These are phyloP conservation scores for Crucihimalaya himalaica DNA, from an alignment of 345 rosid genomes.

Conservation along the genomic window DNA sequence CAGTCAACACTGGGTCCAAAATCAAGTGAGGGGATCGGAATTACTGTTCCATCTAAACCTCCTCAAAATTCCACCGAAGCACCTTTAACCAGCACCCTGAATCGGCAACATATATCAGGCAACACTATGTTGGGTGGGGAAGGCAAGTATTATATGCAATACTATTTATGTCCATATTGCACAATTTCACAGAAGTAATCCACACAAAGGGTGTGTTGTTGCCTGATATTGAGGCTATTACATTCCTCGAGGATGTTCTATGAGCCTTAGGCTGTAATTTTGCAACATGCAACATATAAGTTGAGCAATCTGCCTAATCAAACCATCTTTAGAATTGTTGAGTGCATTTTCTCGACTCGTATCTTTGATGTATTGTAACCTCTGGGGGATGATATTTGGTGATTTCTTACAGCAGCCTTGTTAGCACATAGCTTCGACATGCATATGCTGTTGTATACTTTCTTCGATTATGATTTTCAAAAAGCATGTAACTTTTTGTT, in stretches of 20 bases:
- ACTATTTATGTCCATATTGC: conserved; percentile 17
- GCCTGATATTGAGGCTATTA: background rate
- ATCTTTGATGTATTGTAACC: background rate
- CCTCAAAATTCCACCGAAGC: conserved; percentile 48
- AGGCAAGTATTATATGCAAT: conserved; percentile 52
- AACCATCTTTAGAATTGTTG: conserved; percentile 14
- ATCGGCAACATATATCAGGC: conserved; percentile 47
- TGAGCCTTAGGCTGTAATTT: conserved; percentile 10
- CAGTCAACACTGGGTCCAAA: conserved; percentile 59
- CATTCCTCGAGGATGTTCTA: background rate
- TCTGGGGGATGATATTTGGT: conserved; percentile 12
- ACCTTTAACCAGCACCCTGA: conserved; percentile 45
- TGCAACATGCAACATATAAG: background rate
- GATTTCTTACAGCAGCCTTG: conserved; percentile 10
- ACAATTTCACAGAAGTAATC: conserved; percentile 8
- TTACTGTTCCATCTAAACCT: conserved; percentile 77
- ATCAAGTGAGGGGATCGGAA: conserved; percentile 65
- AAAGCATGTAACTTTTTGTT: conserved; percentile 14
- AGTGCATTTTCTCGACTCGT: background rate
- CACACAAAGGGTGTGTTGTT: conserved; percentile 8
- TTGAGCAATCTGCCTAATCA: conserved; percentile 23
- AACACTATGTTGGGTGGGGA: conserved; percentile 50
- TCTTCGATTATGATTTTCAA: conserved; percentile 3
- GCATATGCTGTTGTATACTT: conserved; percentile 2
- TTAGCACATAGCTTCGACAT: conserved; percentile 3